A percentile compares a stretch with the other conserved stretches of the same genome.
These are phyloP conservation scores for Didymella exigua DNA, from an alignment of 2,329 filamentous ascomycete genomes.

Conservation along the genomic window DNA sequence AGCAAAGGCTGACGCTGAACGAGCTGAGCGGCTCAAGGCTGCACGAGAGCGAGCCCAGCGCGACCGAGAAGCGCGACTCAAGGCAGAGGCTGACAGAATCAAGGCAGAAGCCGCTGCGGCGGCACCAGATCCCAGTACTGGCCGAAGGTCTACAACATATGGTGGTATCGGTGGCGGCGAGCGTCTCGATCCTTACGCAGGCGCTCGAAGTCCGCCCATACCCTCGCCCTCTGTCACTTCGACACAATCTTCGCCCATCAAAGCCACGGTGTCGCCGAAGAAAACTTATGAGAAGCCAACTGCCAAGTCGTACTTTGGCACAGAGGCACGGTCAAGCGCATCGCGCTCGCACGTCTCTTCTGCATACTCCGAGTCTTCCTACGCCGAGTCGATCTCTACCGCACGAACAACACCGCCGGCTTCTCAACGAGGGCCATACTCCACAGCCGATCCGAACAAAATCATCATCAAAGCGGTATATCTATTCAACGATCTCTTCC, in stretches of 20 bases:
- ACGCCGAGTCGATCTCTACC: slow-evolving; percentile 83
- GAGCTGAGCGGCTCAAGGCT: slow-evolving; percentile 45
- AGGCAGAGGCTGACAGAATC: slow-evolving; percentile 44
- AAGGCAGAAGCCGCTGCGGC: slow-evolving; percentile 33
- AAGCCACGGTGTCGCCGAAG: slow-evolving; percentile 47
- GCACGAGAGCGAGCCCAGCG: slow-evolving; percentile 48
- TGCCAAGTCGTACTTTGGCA: slow-evolving; percentile 64
- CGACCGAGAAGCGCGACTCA: slow-evolving; percentile 46
- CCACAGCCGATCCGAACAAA: slow-evolving; percentile 91
- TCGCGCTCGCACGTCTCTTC: slow-evolving; percentile 48
- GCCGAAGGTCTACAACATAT: slow-evolving; percentile 48
- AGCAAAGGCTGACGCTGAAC: slow-evolving; percentile 43
- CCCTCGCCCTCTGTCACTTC: slow-evolving; percentile 47
- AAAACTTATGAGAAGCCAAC: slow-evolving; percentile 55
- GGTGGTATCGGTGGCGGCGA: slow-evolving; percentile 63
- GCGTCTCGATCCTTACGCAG: slow-evolving; percentile 71
- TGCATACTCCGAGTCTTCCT: slow-evolving; percentile 82
- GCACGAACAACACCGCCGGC: slow-evolving; percentile 82
- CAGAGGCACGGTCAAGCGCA: slow-evolving; percentile 43
- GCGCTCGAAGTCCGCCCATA: slow-evolving; percentile 61
- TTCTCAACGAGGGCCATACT: slow-evolving; percentile 77
- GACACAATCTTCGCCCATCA: slow-evolving; percentile 48
- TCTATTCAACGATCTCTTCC: slow-evolving; percentile 86
- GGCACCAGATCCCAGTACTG: slow-evolving; percentile 25
- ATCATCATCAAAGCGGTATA: slow-evolving; percentile 95